Evolutionary conservation across 2,329 filamentous ascomycete species (phyloP).

Genomic region (Trichoderma gracile): DNA sequence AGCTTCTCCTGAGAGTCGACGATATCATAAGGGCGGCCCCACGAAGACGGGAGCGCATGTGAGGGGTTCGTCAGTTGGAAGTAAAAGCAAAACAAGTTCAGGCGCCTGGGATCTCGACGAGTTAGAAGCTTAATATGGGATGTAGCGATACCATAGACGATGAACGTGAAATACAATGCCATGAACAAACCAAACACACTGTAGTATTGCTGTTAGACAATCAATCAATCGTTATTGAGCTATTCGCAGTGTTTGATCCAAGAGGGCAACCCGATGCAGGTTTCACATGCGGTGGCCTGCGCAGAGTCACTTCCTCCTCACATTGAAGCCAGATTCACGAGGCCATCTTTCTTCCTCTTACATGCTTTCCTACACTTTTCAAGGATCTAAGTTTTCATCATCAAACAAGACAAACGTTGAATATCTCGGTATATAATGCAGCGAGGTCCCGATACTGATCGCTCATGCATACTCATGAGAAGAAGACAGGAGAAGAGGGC

Average conservation of each 20-base stretch:
- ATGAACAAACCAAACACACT: conserved; percentile 5
- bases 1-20: conserved; percentile 90
- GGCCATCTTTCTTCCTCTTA: not conserved
- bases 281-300: not conserved
- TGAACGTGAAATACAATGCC: conserved; percentile 31
- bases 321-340: not conserved
- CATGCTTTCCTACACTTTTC: not conserved
- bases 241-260: no score
- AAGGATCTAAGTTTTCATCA: not conserved
- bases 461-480: no score
- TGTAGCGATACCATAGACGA: conserved; percentile 45
- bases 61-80: conserved; percentile 28
- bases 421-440: no score
- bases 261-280: not conserved
- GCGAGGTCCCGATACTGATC: no score
- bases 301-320: conserved; percentile 10
- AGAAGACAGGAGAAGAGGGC: no score
- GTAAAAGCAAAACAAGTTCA: conserved; percentile 31
- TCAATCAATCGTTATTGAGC: not conserved
- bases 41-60: conserved; percentile 51
- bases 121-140: conserved; percentile 35
- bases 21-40: conserved; percentile 97
- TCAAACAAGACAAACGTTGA: no score
- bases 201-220: not conserved
- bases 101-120: conserved; percentile 20